Conservation (phyloP, 495 filamentous ascomycete species). For the Parathielavia hyrcaniae region DNA sequence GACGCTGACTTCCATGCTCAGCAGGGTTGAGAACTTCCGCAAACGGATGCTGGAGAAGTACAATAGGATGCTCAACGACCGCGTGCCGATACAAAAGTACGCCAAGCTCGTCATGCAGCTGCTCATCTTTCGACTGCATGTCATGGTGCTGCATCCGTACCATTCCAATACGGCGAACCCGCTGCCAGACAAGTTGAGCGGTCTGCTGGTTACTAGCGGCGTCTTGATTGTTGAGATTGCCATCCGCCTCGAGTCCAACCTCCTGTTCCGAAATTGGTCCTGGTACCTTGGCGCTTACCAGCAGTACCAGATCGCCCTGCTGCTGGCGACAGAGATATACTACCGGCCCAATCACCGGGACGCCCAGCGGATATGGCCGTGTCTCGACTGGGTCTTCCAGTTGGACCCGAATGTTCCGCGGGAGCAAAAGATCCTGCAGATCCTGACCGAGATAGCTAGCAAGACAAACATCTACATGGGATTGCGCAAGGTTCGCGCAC, state of each 20-base stretch:
- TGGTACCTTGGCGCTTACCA: conserved; percentile 54
- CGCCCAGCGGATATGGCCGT: conserved; percentile 60
- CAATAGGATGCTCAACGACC: conserved; percentile 50
- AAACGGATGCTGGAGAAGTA: conserved; percentile 55
- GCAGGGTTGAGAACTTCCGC: conserved; percentile 58
- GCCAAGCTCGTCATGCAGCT: conserved; percentile 55
- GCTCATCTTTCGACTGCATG: conserved; percentile 54
- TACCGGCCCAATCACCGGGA: conserved; percentile 49
- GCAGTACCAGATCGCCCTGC: conserved; percentile 50
- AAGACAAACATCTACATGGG: conserved; percentile 39
- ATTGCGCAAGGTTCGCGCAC: conserved; percentile 45
- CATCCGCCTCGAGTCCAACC: conserved; percentile 52
- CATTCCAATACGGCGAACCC: conserved; percentile 50
- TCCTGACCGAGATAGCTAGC: conserved; percentile 38
- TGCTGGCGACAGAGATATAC: conserved; percentile 51
- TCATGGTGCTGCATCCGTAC: conserved; percentile 61
- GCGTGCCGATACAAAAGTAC: conserved; percentile 52
- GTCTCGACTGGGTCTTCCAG: conserved; percentile 64
- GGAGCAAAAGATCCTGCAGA: conserved; percentile 35
- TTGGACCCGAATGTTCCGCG: conserved; percentile 45
- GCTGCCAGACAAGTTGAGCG: conserved; percentile 41
- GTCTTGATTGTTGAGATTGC: conserved; percentile 54
- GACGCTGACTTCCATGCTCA: conserved; percentile 48
- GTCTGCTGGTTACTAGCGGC: conserved; percentile 47
- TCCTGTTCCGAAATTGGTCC: conserved; percentile 45